These are phyloP conservation scores for Hypholoma sublateritium DNA, from an alignment of 768 basidiomycete species.

Conservation along the genomic window DNA sequence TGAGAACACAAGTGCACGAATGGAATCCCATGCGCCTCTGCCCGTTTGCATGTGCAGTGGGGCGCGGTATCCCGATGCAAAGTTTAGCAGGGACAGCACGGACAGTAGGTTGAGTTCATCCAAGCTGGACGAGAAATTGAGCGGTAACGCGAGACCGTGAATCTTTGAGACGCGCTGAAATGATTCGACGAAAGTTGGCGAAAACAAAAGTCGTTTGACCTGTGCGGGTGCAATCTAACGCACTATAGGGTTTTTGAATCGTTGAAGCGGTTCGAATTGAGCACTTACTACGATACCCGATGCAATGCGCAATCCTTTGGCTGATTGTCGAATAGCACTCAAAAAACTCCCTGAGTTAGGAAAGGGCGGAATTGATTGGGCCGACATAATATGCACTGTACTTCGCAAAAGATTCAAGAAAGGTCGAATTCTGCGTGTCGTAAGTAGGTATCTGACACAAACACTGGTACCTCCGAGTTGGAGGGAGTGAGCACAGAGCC, in stretches of 20 bases:
- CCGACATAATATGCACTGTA: background rate
- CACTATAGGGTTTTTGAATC: background rate
- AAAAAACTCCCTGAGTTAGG: slow-evolving; percentile 51
- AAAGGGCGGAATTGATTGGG: slow-evolving; percentile 25
- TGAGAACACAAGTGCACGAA: slow-evolving; percentile 71
- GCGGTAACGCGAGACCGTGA: slow-evolving; percentile 76
- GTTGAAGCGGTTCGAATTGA: background rate
- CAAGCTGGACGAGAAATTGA: slow-evolving; percentile 70
- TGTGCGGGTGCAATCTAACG: slow-evolving; percentile 54
- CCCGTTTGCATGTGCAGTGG: slow-evolving; percentile 71
- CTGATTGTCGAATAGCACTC: slow-evolving; percentile 52
- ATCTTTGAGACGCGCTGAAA: slow-evolving; percentile 59
- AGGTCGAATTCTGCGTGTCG: no score
- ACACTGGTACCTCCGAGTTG: no score
- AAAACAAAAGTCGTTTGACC: slow-evolving; percentile 62
- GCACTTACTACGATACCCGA: slow-evolving; percentile 54
- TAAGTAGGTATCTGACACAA: no score
- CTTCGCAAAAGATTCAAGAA: background rate
- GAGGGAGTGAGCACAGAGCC: no score
- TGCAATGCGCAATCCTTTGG: slow-evolving; percentile 42
- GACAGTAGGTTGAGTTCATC: slow-evolving; percentile 85
- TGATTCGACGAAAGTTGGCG: slow-evolving; percentile 60
- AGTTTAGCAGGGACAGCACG: slow-evolving; percentile 77
- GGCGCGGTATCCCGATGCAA: slow-evolving; percentile 78
- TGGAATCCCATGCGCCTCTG: slow-evolving; percentile 83